A percentile compares a stretch with the other conserved stretches of the same genome.
Conservation (phyloP, 2,329 filamentous ascomycete genomes). For the Talaromyces atroroseus region DNA sequence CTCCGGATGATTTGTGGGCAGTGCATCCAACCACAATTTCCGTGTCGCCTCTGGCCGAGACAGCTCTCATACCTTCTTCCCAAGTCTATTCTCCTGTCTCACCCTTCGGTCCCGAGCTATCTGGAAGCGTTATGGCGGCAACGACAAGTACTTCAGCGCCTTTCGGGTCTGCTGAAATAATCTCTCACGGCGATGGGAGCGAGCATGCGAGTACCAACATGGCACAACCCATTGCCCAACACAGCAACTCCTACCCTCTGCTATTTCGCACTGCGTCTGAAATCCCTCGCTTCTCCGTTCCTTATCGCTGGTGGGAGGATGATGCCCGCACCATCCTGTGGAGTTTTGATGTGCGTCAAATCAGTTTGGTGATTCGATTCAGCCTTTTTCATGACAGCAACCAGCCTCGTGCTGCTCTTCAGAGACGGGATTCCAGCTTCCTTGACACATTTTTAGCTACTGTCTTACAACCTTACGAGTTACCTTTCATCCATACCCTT, state of each 20-base stretch:
- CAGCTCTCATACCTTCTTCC: constrained; percentile 5
- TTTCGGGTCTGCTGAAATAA: neutral
- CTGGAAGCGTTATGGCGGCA: neutral
- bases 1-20: constrained; percentile 9
- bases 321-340: constrained; percentile 34
- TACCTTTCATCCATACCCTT: constrained; percentile 22
- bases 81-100: constrained; percentile 4
- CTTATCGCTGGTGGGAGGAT: constrained; percentile 39
- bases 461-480: constrained; percentile 25
- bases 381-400: constrained; percentile 32
- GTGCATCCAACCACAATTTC: constrained; percentile 4
- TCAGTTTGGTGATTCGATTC: constrained; percentile 34
- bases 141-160: neutral
- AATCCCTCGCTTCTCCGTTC: constrained; percentile 27
- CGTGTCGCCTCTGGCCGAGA: neutral
- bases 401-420: constrained; percentile 30
- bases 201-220: neutral
- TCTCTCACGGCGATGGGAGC: neutral
- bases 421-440: constrained; percentile 27
- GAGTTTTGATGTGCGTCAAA: constrained; percentile 34
- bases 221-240: constrained; percentile 10
- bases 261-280: constrained; percentile 27
- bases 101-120: neutral
- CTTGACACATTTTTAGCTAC: constrained; percentile 30
- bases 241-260: constrained; percentile 22